Conservation (phyloP, 345 rosid species). For the Passiflora organensis region DNA sequence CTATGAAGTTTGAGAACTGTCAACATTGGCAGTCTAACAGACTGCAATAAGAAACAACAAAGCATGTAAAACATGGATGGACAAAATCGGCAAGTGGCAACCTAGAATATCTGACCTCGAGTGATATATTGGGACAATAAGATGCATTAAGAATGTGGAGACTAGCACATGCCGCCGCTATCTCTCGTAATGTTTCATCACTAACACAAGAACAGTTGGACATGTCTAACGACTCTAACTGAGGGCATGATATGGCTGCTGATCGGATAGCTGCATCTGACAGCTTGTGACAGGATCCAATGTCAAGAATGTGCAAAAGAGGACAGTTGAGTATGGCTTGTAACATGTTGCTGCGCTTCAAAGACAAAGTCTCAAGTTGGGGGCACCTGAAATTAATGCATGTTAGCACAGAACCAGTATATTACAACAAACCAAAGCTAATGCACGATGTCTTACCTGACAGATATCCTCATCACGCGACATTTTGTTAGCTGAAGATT, state of each 20-base stretch:
- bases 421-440: not conserved
- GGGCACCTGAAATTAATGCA: slow-evolving; percentile 63
- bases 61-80: slow-evolving; percentile 21
- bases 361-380: slow-evolving; percentile 63
- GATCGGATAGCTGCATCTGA: slow-evolving; percentile 94
- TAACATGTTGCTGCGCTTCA: slow-evolving; percentile 90
- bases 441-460: slow-evolving; percentile 47
- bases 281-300: slow-evolving; percentile 91
- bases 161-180: slow-evolving; percentile 56
- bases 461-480: slow-evolving; percentile 73
- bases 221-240: slow-evolving; percentile 79
- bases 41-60: slow-evolving; percentile 41
- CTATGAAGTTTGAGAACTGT: slow-evolving; percentile 89
- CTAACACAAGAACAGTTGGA: slow-evolving; percentile 92
- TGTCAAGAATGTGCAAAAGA: slow-evolving; percentile 66
- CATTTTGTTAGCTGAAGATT: slow-evolving; percentile 78
- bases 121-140: slow-evolving; percentile 96
- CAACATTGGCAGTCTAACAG: slow-evolving; percentile 79
- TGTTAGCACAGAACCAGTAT: slow-evolving; percentile 6
- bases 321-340: slow-evolving; percentile 83
- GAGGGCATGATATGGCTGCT: slow-evolving; percentile 81
- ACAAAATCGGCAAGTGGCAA: not conserved
- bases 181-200: slow-evolving; percentile 89
- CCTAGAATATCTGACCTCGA: slow-evolving; percentile 60
- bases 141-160: slow-evolving; percentile 83